These are phyloP conservation scores for Hirsutella rhossiliensis DNA, from an alignment of 2,329 filamentous ascomycete genomes.

Conservation along the genomic window DNA sequence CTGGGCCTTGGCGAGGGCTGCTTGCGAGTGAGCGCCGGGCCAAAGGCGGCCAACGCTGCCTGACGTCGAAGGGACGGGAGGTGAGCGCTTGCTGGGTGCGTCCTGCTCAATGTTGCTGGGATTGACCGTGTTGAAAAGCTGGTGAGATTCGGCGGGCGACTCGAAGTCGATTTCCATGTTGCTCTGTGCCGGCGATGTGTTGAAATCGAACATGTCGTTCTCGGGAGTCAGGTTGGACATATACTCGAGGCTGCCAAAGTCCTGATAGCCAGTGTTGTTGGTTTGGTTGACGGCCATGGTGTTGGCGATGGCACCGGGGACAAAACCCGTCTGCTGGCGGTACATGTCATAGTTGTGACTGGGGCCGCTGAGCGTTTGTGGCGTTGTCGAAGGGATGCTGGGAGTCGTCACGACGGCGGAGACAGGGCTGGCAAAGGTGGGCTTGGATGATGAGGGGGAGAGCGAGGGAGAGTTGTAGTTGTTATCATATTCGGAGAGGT, in stretches of 20 bases:
- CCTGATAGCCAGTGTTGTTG: slow-evolving; percentile 41
- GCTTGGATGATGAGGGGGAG: slow-evolving; percentile 44
- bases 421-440: slow-evolving; percentile 37
- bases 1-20: slow-evolving; percentile 63
- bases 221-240: slow-evolving; percentile 44
- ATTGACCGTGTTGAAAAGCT: slow-evolving; percentile 58
- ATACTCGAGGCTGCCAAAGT: slow-evolving; percentile 36
- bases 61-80: slow-evolving; percentile 31
- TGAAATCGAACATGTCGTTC: slow-evolving; percentile 62
- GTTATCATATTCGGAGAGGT: slow-evolving; percentile 50
- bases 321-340: slow-evolving; percentile 89
- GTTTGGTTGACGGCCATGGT: slow-evolving; percentile 66
- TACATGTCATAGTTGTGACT: slow-evolving; percentile 94
- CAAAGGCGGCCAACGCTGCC: slow-evolving; percentile 63
- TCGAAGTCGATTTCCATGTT: slow-evolving; percentile 51
- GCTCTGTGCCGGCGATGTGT: slow-evolving; percentile 49
- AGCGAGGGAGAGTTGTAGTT: slow-evolving; percentile 49
- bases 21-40: slow-evolving; percentile 89
- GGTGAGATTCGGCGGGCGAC: slow-evolving; percentile 37
- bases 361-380: slow-evolving; percentile 60
- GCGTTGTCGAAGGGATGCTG: slow-evolving; percentile 39
- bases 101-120: slow-evolving; percentile 60
- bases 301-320: slow-evolving; percentile 69
- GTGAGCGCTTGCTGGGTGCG: slow-evolving; percentile 27
- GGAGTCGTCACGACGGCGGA: slow-evolving; percentile 42